Conservation (phyloP, 768 basidiomycete species). For the Mycena indigotica region DNA sequence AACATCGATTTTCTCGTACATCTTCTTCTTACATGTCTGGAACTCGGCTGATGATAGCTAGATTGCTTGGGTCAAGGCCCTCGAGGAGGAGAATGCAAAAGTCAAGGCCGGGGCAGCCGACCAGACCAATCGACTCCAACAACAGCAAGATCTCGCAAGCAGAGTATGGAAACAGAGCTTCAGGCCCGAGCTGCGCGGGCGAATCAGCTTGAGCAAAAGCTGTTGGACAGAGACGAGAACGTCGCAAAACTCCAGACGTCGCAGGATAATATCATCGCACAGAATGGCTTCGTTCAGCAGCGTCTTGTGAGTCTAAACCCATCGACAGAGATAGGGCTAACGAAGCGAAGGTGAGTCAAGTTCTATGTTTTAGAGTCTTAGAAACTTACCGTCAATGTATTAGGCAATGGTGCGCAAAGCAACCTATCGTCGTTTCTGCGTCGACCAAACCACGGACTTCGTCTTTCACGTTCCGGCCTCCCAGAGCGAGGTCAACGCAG, state of each 20-base stretch:
- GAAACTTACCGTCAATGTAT: background rate
- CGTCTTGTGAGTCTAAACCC: background rate
- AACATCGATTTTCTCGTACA: background rate
- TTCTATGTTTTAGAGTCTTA: background rate
- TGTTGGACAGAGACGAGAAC: too few relatives aligned
- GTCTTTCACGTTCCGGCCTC: background rate
- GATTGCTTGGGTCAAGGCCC: background rate
- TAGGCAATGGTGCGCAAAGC: background rate
- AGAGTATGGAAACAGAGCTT: too few relatives aligned
- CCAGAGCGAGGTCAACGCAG: background rate
- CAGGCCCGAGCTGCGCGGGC: too few relatives aligned
- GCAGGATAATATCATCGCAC: background rate
- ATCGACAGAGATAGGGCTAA: background rate
- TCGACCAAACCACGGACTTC: background rate
- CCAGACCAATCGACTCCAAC: background rate
- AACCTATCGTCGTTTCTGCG: background rate
- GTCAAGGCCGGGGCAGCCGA: background rate
- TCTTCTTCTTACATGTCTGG: background rate
- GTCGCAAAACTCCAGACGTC: too few relatives aligned
- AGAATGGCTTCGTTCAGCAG: background rate
- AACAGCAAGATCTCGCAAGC: too few relatives aligned
- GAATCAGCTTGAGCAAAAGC: too few relatives aligned
- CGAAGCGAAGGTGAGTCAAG: background rate
- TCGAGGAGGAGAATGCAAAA: background rate
- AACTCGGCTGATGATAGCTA: background rate